Percentiles rank a stretch among this genome's conserved stretches.
phyloP scores from a whole-genome alignment of 2,329 filamentous ascomycete species.

The Lecanicillium sp. region DNA sequence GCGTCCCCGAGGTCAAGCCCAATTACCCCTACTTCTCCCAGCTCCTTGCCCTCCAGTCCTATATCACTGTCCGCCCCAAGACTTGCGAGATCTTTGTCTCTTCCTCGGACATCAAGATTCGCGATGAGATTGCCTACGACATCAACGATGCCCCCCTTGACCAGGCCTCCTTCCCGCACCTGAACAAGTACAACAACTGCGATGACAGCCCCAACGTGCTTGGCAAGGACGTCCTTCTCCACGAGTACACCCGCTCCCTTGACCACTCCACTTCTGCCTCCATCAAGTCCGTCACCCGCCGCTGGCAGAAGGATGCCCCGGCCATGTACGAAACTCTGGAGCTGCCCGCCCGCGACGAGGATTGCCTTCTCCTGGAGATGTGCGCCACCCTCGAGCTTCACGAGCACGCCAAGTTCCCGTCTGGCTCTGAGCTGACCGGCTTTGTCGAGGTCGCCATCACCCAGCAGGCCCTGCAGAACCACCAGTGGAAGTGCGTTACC shows the following conservation, averaged over 20 bases:
- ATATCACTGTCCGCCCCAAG: conserved; percentile 50
- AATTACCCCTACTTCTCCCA: conserved; percentile 58
- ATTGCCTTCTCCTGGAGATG: conserved; percentile 56
- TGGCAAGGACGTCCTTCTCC: conserved; percentile 47
- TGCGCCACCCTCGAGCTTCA: conserved; percentile 55
- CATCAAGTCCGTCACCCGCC: conserved; percentile 44
- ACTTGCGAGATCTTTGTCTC: conserved; percentile 55
- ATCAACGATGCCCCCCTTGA: conserved; percentile 39
- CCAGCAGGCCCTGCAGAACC: conserved; percentile 46
- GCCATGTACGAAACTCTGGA: conserved; percentile 49
- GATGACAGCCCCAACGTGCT: conserved; percentile 45
- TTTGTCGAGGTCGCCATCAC: conserved; percentile 55
- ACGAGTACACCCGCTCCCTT: conserved; percentile 52
- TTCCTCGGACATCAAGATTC: conserved; percentile 45
- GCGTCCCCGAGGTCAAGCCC: conserved; percentile 51
- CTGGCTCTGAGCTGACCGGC: conserved; percentile 54
- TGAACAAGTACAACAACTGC: conserved; percentile 47
- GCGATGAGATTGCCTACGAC: conserved; percentile 41
- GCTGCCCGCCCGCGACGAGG: conserved; percentile 41
- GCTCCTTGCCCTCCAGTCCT: conserved; percentile 47
- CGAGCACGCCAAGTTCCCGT: conserved; percentile 50
- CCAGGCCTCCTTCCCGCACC: conserved; percentile 47
- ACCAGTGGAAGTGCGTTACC: conserved; percentile 56
- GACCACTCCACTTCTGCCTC: conserved; percentile 51
- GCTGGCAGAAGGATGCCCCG: conserved; percentile 55